A percentile compares a stretch with the other conserved stretches of the same genome.
Evolutionary conservation across 495 filamentous ascomycete species (phyloP).

Genomic region (Xylaria scruposa): DNA sequence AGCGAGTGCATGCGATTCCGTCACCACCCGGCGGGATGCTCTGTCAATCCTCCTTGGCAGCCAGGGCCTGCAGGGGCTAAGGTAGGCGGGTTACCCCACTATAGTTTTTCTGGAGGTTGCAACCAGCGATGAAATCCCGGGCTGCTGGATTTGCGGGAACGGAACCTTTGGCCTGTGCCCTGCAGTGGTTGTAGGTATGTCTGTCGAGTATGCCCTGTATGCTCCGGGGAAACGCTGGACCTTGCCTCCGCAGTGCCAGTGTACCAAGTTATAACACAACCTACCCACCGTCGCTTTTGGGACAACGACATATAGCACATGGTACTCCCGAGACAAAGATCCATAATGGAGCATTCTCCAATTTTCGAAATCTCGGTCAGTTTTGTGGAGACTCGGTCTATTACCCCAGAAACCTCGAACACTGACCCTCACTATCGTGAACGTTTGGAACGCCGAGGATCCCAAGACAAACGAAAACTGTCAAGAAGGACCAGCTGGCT

Average conservation of each 20-base stretch:
- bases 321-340: not conserved
- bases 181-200: not conserved
- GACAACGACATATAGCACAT: not conserved
- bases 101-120: slow-evolving; percentile 10
- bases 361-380: not conserved
- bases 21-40: slow-evolving; percentile 31
- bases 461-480: slow-evolving; percentile 1
- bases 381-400: not conserved
- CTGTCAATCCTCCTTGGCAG: slow-evolving; percentile 18
- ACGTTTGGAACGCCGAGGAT: not conserved
- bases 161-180: slow-evolving; percentile 9
- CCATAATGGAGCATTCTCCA: not conserved
- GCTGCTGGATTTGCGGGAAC: slow-evolving; percentile 20
- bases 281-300: not conserved
- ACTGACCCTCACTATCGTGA: not conserved
- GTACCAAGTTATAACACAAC: not conserved
- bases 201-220: slow-evolving; percentile 1
- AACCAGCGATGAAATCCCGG: slow-evolving; percentile 30
- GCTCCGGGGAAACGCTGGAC: not conserved
- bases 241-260: not conserved
- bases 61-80: not conserved
- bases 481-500: not conserved
- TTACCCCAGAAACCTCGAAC: not conserved
- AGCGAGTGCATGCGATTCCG: slow-evolving; percentile 40
- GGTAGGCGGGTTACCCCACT: not conserved